Evolutionary conservation across 1,284 basidiomycete species (phyloP).

Genomic region (Boletus sp.): DNA sequence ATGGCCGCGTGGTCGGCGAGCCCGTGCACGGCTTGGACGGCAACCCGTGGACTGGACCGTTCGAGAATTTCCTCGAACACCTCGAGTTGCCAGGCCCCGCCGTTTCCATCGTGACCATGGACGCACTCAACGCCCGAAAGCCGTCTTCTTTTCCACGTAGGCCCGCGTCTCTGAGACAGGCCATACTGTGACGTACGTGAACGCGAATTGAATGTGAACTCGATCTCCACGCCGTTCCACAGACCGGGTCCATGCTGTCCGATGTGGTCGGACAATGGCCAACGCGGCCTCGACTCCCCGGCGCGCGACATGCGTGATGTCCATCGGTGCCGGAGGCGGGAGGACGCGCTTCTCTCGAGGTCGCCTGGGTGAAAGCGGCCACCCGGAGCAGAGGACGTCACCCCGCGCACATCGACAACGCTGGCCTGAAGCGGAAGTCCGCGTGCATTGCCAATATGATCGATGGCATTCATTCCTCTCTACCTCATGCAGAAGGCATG

Average conservation of each 20-base stretch:
- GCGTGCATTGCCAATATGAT: no score
- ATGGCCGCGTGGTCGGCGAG: neutral
- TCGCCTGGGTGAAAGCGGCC: neutral
- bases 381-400: neutral
- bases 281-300: neutral
- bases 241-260: neutral
- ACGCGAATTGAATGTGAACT: neutral
- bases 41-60: neutral
- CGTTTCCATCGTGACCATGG: neutral
- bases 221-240: neutral
- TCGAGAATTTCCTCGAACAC: neutral
- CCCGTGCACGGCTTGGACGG: neutral
- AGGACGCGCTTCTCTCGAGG: neutral
- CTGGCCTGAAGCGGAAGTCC: no score
- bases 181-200: no score
- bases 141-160: neutral
- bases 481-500: no score
- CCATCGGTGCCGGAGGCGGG: neutral
- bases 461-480: no score
- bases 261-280: neutral
- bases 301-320: neutral
- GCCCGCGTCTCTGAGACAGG: no score
- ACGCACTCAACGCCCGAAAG: neutral
- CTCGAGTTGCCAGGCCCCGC: neutral
- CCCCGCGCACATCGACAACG: neutral